Evolutionary conservation across 1,284 basidiomycete genomes (phyloP).

Genomic region (Bondarzewia mesenterica): DNA sequence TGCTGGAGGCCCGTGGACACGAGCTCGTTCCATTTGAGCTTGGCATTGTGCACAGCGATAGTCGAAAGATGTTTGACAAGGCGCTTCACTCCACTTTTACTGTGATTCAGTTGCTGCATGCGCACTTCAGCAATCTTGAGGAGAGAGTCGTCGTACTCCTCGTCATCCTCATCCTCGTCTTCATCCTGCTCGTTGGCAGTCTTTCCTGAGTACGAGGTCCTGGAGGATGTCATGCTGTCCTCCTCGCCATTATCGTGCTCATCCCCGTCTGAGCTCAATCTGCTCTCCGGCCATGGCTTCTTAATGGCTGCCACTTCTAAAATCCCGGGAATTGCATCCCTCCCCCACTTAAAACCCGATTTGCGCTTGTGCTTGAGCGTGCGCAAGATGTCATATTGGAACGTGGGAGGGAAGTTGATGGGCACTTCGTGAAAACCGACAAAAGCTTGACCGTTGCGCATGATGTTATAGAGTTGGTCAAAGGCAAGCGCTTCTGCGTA

Average conservation of each 20-base stretch:
- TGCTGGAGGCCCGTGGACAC: conserved; percentile 28
- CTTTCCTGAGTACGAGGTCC: conserved; percentile 42
- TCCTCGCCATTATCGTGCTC: conserved; percentile 29
- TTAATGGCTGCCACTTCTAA: neutral
- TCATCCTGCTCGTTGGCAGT: too few relatives aligned
- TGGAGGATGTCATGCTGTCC: conserved; percentile 44
- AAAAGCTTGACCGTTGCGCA: conserved; percentile 53
- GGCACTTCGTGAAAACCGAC: conserved; percentile 63
- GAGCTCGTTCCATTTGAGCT: conserved; percentile 47
- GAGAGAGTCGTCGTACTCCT: conserved; percentile 24
- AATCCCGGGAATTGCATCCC: too few relatives aligned
- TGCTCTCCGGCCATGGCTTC: conserved; percentile 1
- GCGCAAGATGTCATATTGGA: conserved; percentile 74
- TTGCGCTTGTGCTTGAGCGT: conserved; percentile 41
- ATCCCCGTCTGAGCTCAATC: conserved; percentile 11
- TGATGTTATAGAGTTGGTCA: conserved; percentile 71
- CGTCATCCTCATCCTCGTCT: conserved; percentile 43
- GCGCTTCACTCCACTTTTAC: neutral
- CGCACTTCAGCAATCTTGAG: conserved; percentile 5
- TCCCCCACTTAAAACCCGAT: too few relatives aligned
- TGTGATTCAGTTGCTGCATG: conserved; percentile 1
- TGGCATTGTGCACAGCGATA: conserved; percentile 47
- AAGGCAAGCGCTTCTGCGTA: conserved; percentile 70
- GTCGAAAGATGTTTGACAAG: conserved; percentile 22
- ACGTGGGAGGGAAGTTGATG: conserved; percentile 75